A percentile compares a stretch with the other conserved stretches of the same genome.
These are phyloP conservation scores for Phytophthora pistaciae DNA, from an alignment of 352 stramenopile species.

Conservation along the genomic window DNA sequence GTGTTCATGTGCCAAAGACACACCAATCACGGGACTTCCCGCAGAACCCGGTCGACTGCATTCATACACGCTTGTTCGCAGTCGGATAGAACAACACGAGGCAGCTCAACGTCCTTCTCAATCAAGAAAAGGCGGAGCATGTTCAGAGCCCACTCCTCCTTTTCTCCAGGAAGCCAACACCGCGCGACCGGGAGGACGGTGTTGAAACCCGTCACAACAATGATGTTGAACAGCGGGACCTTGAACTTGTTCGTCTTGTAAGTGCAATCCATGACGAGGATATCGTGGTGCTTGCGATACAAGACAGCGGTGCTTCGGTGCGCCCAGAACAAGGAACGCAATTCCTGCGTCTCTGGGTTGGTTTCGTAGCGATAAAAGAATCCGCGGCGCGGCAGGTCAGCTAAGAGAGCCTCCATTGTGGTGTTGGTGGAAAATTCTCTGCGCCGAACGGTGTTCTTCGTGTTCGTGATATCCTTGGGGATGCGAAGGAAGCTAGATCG, in stretches of 20 bases:
- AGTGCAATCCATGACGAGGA: conserved; percentile 22
- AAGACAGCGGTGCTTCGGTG: not conserved
- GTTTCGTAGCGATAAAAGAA: conserved; percentile 14
- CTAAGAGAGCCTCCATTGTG: conserved; percentile 9
- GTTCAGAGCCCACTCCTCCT: conserved; percentile 27
- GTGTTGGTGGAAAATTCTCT: conserved; percentile 11
- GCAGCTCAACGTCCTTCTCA: conserved; percentile 1
- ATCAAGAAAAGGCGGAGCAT: conserved; percentile 15
- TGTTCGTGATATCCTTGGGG: conserved; percentile 23
- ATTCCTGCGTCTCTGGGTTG: conserved; percentile 9
- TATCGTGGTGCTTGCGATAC: conserved; percentile 14
- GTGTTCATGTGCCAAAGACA: not conserved
- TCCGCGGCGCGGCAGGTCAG: not conserved
- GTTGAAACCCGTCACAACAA: conserved; percentile 20
- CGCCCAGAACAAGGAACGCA: conserved; percentile 16
- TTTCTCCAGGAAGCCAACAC: conserved; percentile 4
- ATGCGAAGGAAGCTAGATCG: conserved; percentile 7
- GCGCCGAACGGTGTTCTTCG: conserved; percentile 6
- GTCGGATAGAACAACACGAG: conserved; percentile 9
- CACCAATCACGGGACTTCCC: too few species aligned
- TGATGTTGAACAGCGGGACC: conserved; percentile 14
- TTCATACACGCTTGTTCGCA: too few species aligned
- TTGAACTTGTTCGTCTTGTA: conserved; percentile 29
- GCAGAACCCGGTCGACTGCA: too few species aligned
- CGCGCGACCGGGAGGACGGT: conserved; percentile 1